phyloP scores from a whole-genome alignment of 176 grass and related monocot genomes.

The Chloris gayana region DNA sequence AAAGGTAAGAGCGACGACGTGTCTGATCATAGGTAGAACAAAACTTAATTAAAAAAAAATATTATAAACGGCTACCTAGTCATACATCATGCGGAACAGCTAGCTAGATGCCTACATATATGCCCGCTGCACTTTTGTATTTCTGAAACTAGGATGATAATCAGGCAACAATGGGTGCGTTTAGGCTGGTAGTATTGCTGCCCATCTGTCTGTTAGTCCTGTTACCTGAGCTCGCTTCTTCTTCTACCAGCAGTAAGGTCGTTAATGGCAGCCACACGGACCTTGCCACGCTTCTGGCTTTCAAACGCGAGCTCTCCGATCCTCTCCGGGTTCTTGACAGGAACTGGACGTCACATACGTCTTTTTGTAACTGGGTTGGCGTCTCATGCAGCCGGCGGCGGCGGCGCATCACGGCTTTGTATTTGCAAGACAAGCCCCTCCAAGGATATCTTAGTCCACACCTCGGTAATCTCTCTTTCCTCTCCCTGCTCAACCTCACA shows the following conservation, averaged over 20 bases:
- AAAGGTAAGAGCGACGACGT: not conserved
- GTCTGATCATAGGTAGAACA: not conserved
- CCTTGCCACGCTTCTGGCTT: not conserved
- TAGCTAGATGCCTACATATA: not conserved
- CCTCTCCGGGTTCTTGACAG: not conserved
- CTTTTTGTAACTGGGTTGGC: conserved; percentile 14
- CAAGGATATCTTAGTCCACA: not conserved
- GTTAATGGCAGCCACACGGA: not conserved
- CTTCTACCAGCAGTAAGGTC: not conserved
- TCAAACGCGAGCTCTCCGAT: not conserved
- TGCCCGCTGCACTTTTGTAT: not conserved
- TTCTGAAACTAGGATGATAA: not conserved
- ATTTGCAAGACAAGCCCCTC: not conserved
- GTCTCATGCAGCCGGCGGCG: not conserved
- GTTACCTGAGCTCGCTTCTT: not conserved
- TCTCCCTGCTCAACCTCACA: conserved; percentile 1
- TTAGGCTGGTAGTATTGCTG: not conserved
- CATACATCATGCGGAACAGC: too few relatives aligned
- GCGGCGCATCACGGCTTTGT: not conserved
- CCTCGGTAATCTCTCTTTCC: conserved; percentile 40
- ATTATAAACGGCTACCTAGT: not conserved
- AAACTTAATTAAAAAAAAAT: not conserved
- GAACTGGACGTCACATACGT: not conserved
- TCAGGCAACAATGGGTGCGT: not conserved
- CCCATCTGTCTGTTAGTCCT: not conserved